Evolutionary conservation across 805 yeast genomes (phyloP), one percentile per base, ranked within the genome.

Genomic region (Brettanomyces sp.): DNA sequence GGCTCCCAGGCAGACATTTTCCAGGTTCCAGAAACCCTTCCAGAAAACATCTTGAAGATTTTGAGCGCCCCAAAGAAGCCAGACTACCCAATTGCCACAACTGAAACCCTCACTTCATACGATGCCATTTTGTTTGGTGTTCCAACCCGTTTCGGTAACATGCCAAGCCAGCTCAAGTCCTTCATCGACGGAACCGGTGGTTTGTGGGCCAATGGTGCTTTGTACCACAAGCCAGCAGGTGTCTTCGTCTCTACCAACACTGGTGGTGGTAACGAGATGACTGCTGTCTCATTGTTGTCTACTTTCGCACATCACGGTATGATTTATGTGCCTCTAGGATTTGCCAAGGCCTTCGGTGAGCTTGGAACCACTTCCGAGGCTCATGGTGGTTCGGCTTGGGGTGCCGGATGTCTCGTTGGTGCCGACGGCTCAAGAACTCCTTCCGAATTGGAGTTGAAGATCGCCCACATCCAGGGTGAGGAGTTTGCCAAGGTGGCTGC

Each of bases 371-470:
- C 82, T 47, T 73, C 70, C 21, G 90, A 82, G 67, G 72, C 75
- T 47, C 90, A 82, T 59, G 95, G 95, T 57, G 82, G 84, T 56
- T 77, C 90, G 45, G 77, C 95, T 45, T 87, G 88, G 84, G 95
- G 95, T 66, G 88, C 95, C 39, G 93, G 91, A 59, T 69, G 85
- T 47, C 72, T 74, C 53, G 87, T 95, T 34, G 91, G 83, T 52
- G 68, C 78, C 23, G 88, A 82, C 58, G 95, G 95, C 55, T 75
- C 87, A 38, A 80, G 91, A 71, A 65, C 62, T 52, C 84, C 89
- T 40, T 60, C 79, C 46, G 76, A 68, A 44, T 65, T 78, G 52
- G 95, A 86, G 69, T 69, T 77, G 64, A 70, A 73, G 54, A 59
- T 82, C 50, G 90, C 85, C 45, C 63, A 62, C 45, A 69, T 68